Evolutionary conservation across 345 rosid genomes (phyloP), one percentile per base, ranked within the genome.

Genomic region (Linum tenue): DNA sequence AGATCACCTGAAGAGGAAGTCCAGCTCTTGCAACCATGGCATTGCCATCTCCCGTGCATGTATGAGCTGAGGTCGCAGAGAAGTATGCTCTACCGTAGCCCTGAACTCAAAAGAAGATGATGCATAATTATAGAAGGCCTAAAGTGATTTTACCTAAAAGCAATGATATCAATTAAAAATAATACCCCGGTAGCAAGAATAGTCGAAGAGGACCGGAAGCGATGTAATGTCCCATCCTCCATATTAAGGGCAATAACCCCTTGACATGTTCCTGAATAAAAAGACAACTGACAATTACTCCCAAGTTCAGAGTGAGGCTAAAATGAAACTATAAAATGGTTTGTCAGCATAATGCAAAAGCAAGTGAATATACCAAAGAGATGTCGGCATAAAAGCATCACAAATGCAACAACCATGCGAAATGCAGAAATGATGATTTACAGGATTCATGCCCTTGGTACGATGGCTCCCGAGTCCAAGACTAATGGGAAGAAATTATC

Each of bases 11-110:
- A 42, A 94, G 92, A 5, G 97, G 95, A 55, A 94, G 76, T 69
- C 96, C 96, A 59, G 97, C 96, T 8, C 97, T 87, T 22, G 99
- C 88, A 78, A 84, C 97, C 99, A 94, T 94, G 63, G 96, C 96
- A 75, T 85, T 90, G 63, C 97, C 99, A 77, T 94, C 99, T 70
- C 99, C 97, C 16, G 99, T 94, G 76, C 96, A 94, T 38, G 97
- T 94, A 83, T 94, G 99, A 58, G 99, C 99, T 37, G 97, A 94
- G 72, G 99, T 94, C 68, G 99, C 97, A 67, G 99, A 94, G 81
- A 94, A 94, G 76, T 88, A 94, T 58, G 99, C 6, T 81, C 99
- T 84, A 41, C 97, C 99, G 64, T 94, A 94, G 50, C 99, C 99
- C 99, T 95, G 80, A 73, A 71, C 59, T 64, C 68, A 69, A 63